Conservation (phyloP, 305 asterid species). For the Solanum aculeatissimum region DNA sequence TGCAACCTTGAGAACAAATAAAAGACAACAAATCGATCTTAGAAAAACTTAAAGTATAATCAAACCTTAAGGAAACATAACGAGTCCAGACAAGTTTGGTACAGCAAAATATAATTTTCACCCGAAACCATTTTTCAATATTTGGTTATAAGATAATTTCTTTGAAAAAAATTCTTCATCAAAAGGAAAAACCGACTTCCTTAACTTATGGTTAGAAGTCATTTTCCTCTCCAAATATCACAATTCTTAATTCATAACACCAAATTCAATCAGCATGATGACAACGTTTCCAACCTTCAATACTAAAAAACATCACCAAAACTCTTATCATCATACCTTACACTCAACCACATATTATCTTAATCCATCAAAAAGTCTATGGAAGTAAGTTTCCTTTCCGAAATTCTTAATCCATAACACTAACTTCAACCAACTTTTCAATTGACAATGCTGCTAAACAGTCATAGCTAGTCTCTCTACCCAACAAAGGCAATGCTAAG, state of each 20-base stretch:
- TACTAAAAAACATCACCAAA: not conserved
- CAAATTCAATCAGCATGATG: not conserved
- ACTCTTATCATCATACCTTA: not conserved
- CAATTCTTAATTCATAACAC: not conserved
- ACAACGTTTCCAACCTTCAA: not conserved
- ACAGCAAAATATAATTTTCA: not conserved
- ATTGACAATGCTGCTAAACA: not conserved
- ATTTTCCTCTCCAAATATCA: not conserved
- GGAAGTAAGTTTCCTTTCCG: not conserved
- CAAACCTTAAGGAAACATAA: not conserved
- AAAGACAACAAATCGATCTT: not conserved
- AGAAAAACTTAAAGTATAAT: slow-evolving; percentile 2
- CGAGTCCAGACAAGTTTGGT: not conserved
- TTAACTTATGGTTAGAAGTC: not conserved
- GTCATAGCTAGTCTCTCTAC: not conserved
- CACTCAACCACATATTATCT: not conserved
- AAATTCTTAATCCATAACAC: not conserved
- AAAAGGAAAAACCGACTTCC: not conserved
- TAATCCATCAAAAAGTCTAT: not conserved
- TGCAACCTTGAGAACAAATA: slow-evolving; percentile 35
- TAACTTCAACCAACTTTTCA: not conserved
- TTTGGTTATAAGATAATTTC: not conserved
- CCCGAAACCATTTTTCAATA: not conserved
- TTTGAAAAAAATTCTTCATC: not conserved
- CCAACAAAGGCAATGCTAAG: not conserved